Conservation (phyloP, 2,329 filamentous ascomycete species). For the Trichoderma gracile region DNA sequence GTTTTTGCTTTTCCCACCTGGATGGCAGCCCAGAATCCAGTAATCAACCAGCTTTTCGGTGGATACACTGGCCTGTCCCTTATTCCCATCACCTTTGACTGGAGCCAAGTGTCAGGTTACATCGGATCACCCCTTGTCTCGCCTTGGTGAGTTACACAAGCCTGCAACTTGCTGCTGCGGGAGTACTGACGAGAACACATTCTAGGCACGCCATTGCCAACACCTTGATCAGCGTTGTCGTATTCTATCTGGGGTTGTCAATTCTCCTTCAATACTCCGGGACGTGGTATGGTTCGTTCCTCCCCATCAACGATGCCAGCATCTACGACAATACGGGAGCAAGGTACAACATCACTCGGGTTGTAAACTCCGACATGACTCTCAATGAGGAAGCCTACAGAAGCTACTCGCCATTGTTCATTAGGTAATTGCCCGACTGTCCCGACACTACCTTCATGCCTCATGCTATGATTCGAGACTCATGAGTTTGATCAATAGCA, state of each 20-base stretch:
- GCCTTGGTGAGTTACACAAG: slow-evolving; percentile 58
- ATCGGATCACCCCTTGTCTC: slow-evolving; percentile 68
- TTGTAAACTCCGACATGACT: slow-evolving; percentile 62
- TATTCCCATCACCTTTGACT: slow-evolving; percentile 74
- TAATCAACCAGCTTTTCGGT: slow-evolving; percentile 74
- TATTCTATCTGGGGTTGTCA: slow-evolving; percentile 64
- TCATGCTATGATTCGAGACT: slow-evolving; percentile 35
- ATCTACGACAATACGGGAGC: slow-evolving; percentile 71
- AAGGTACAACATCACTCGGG: slow-evolving; percentile 63
- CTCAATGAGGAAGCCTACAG: slow-evolving; percentile 65
- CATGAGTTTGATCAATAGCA: slow-evolving; percentile 43
- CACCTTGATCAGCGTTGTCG: slow-evolving; percentile 65
- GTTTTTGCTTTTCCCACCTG: slow-evolving; percentile 72
- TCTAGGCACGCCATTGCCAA: slow-evolving; percentile 69
- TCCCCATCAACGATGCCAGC: slow-evolving; percentile 68
- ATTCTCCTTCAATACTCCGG: slow-evolving; percentile 65
- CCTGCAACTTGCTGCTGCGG: too few relatives aligned
- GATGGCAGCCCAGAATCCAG: slow-evolving; percentile 66
- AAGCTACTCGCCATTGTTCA: slow-evolving; percentile 66
- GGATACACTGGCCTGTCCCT: slow-evolving; percentile 66
- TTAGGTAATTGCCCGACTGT: slow-evolving; percentile 46
- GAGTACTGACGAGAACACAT: not conserved
- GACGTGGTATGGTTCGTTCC: slow-evolving; percentile 62
- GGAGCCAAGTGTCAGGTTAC: slow-evolving; percentile 71
- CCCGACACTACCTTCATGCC: not conserved